Evolutionary conservation across 495 filamentous ascomycete species (phyloP), one percentile per base, ranked within the genome.

Genomic region (Parathielavia appendiculata): DNA sequence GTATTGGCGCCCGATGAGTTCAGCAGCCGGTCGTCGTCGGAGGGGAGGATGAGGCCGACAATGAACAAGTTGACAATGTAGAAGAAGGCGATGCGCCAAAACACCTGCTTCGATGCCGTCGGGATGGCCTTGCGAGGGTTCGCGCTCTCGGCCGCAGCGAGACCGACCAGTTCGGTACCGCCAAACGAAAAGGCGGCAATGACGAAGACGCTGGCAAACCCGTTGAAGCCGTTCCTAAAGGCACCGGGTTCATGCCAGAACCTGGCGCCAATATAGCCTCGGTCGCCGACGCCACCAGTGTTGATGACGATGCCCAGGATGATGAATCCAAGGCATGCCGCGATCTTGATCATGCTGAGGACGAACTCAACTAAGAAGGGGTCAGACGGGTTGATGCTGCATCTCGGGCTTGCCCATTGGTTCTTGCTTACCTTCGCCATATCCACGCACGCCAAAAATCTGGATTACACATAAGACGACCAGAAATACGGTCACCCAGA

Each of bases 41-140:
- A 63, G 2, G 57, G 65, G 10, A 81, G 64, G 52, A 87, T 72
- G 45, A 87, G 72, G 35, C 84, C 84, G 30, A 86, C 67, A 51
- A 86, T 69, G 67, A 85, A 79, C 20, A 86, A 73, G 48, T 77
- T 80, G 48, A 86, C 63, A 46, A 86, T 71, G 72, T 95, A 95
- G 78, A 96, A 95, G 75, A 95, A 81, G 54, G 86, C 69, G 66
- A 96, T 89, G 51, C 91, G 87, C 78, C 88, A 92, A 71, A 95
- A 92, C 54, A 90, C 89, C 55, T 89, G 83, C 44, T 86, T 86
- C 11, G 86, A 86, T 6, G 91, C 91, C 57, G 80, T 79, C 50
- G 90, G 90, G 55, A 96, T 83, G 50, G 88, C 86, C 63, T 83
- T 84, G 35, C 85, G 77, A 2, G 91, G 91, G 59, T 89, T 89